These are phyloP conservation scores for Trametes cingulata DNA, from an alignment of 768 basidiomycete species.

Conservation along the genomic window DNA sequence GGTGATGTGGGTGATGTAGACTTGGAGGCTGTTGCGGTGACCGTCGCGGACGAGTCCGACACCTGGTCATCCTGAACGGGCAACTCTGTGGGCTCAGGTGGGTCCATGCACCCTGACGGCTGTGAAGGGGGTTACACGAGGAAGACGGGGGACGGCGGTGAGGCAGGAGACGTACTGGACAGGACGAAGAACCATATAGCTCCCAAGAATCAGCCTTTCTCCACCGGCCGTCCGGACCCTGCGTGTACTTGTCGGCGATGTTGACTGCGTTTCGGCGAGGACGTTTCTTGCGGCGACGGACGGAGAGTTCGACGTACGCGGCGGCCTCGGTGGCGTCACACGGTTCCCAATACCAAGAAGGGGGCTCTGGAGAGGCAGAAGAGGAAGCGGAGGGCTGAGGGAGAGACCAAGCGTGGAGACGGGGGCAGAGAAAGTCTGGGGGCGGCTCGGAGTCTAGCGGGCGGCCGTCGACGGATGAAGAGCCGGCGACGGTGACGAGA, in stretches of 20 bases:
- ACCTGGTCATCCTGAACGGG: slow-evolving; percentile 52
- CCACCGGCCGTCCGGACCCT: slow-evolving; percentile 60
- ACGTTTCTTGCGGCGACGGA: slow-evolving; percentile 14
- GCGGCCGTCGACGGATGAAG: slow-evolving; percentile 46
- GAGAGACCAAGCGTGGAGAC: slow-evolving; percentile 18
- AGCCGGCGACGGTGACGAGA: slow-evolving; percentile 55
- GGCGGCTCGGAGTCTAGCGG: slow-evolving; percentile 44
- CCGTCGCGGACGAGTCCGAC: slow-evolving; percentile 4
- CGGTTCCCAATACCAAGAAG: slow-evolving; percentile 13
- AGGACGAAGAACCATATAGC: slow-evolving; percentile 70
- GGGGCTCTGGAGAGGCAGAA: slow-evolving; percentile 14
- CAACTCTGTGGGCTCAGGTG: slow-evolving; percentile 34
- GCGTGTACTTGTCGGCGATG: slow-evolving; percentile 57
- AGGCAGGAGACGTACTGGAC: slow-evolving; percentile 44
- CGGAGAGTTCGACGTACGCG: slow-evolving; percentile 9
- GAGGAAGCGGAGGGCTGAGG: background rate
- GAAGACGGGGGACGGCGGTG: background rate
- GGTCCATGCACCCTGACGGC: slow-evolving; percentile 23
- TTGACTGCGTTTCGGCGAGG: slow-evolving; percentile 1
- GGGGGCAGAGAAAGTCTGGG: slow-evolving; percentile 63
- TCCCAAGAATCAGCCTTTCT: slow-evolving; percentile 55
- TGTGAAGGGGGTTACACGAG: slow-evolving; percentile 14
- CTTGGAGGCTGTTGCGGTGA: slow-evolving; percentile 41
- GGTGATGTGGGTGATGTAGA: slow-evolving; percentile 14
- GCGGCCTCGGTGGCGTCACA: slow-evolving; percentile 8